phyloP scores from a whole-genome alignment of 768 basidiomycete species.

The Dacryopinax spathularia region DNA sequence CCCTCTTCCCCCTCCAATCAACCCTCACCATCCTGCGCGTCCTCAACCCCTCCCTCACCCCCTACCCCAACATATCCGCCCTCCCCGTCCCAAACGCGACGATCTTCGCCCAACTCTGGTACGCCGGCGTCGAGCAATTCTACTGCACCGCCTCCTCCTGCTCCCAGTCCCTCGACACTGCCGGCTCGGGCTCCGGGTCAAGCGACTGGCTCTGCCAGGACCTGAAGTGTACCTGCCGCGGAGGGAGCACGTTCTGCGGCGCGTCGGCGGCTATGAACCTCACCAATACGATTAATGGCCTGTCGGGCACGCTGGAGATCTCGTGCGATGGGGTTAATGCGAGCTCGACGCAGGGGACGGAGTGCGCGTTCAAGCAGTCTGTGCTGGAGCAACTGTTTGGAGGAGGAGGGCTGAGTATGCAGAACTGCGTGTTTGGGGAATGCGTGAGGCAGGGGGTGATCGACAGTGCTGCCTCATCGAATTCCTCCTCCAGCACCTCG shows the following conservation, averaged over 20 bases:
- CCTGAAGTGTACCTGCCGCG: constrained; percentile 59
- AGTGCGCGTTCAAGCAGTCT: constrained; percentile 66
- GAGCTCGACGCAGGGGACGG: constrained; percentile 27
- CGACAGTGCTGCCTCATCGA: constrained; percentile 33
- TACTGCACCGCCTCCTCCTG: constrained; percentile 64
- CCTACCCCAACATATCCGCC: constrained; percentile 45
- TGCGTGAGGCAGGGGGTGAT: constrained; percentile 73
- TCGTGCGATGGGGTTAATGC: constrained; percentile 36
- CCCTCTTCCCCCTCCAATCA: constrained; percentile 53
- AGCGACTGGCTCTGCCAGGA: constrained; percentile 58
- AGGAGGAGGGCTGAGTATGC: constrained; percentile 49
- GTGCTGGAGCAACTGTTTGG: constrained; percentile 61
- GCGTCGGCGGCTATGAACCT: constrained; percentile 33
- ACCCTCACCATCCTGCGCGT: constrained; percentile 70
- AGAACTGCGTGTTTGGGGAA: constrained; percentile 72
- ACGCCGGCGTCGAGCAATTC: constrained; percentile 77
- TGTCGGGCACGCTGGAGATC: constrained; percentile 53
- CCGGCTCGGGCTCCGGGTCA: constrained; percentile 23
- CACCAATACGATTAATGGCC: constrained; percentile 45
- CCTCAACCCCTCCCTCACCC: constrained; percentile 52
- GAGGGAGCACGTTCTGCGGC: constrained; percentile 64
- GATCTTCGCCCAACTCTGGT: constrained; percentile 58
- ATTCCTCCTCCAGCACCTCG: constrained; percentile 17
- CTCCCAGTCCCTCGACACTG: constrained; percentile 36
- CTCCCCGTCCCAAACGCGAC: constrained; percentile 32